Conservation (phyloP, 371 early-diverging fungal genomes). For the Dentiscutata heterogama region DNA sequence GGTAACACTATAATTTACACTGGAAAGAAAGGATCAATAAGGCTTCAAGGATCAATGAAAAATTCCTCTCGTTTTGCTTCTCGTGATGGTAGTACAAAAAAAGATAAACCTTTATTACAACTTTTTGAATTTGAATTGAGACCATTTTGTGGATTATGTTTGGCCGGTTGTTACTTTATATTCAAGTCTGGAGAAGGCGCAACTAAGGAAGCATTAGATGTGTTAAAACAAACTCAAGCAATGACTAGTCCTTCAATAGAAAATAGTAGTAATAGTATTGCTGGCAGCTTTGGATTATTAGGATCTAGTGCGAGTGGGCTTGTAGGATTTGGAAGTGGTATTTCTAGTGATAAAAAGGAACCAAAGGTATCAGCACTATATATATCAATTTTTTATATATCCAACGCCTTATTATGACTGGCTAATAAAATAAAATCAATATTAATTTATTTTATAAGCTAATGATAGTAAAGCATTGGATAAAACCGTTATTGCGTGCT, state of each 20-base stretch:
- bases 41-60: slow-evolving; percentile 20
- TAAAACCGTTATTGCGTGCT: too few relatives aligned
- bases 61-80: slow-evolving; percentile 13
- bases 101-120: slow-evolving; percentile 18
- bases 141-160: slow-evolving; percentile 57
- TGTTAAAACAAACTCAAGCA: slow-evolving; percentile 44
- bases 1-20: slow-evolving; percentile 46
- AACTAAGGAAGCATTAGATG: slow-evolving; percentile 52
- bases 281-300: slow-evolving; percentile 43
- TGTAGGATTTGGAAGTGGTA: slow-evolving; percentile 32
- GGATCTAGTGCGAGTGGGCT: slow-evolving; percentile 36
- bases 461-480: too few relatives aligned
- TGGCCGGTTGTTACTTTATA: slow-evolving; percentile 54
- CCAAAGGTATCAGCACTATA: background rate
- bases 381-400: background rate
- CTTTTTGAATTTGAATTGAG: slow-evolving; percentile 54
- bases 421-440: too few relatives aligned
- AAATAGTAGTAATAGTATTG: slow-evolving; percentile 43
- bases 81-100: slow-evolving; percentile 34
- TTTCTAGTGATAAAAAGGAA: slow-evolving; percentile 45
- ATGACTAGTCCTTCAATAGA: slow-evolving; percentile 23
- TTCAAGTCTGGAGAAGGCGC: slow-evolving; percentile 49
- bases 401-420: too few relatives aligned
- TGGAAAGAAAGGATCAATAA: slow-evolving; percentile 34
- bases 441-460: too few relatives aligned